Evolutionary conservation across 2,329 filamentous ascomycete genomes (phyloP), one percentile per base, ranked within the genome.

Genomic region (Lasiodiplodia theobromae): DNA sequence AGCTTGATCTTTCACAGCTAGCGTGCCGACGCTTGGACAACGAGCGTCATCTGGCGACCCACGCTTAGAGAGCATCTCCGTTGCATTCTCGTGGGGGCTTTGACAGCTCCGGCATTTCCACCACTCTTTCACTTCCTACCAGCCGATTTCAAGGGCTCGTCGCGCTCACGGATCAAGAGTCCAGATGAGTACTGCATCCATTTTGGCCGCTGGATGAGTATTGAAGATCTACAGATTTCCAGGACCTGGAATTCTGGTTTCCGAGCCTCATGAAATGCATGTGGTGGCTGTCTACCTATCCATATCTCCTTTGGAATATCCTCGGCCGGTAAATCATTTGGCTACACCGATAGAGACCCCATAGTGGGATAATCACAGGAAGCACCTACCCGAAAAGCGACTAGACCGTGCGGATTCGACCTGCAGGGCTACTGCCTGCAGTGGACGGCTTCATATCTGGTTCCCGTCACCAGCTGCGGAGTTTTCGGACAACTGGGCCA

Each of bases 1-100:
- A 64, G 60, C 28, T n/a, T 64, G 4, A 64, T 64, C 12, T 18
- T 64, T 11, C 60, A 64, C 47, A 25, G n/a, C n/a, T 64, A 64
- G 31, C 60, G 37, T 31, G 4, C 8, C 14, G 52, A 6, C 21
- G 8, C n/a, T 18, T 52, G 47, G 11, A 38, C n/a, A 1, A 21
- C 25, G 8, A 47, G 12, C 10, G 21, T 8, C 3, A 16, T 5
- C 1, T 34, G 31, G 6, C 7, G 31, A 8, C 7, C 31, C 8
- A 1, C 31, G 31, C 31, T 34, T 34, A 10, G 31, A 34, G 3
- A 2, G 31, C 7, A 10, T 10, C 31, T 47, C n/a, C n/a, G 44
- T 47, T 47, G 44, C 44, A 47, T 47, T 10, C 18, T 1, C 44
- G n/a, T 47, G 44, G n/a, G 44, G n/a, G 8, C 3, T 11, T 21